Evolutionary conservation across 179 eudicot genomes (phyloP), one percentile per base, ranked within the genome.

Genomic region (Beta corolliflora): DNA sequence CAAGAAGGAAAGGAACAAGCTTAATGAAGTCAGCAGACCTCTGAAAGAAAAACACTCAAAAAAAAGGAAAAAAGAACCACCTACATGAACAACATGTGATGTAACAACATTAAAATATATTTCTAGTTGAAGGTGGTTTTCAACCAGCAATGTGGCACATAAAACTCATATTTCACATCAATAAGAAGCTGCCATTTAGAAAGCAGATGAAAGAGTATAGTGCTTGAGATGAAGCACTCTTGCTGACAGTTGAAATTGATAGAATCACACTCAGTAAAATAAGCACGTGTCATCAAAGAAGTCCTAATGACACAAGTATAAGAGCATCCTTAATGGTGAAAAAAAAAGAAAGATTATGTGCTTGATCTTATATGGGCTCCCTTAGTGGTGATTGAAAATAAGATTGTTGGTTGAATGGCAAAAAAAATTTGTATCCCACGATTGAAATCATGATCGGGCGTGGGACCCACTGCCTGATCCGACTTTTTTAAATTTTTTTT

Each of bases 111-210:
- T 65, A 52, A 54, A 66, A 44, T 19, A 65, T 31, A 48, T 13
- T 19, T 19, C 53, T 9, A 46, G 23, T 36, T 13, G 4, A 46
- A 73, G 31, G 5, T 13, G 11, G 6, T 1, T 72, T 72, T 19
- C 58, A 18, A 31, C 23, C 50, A 53, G 56, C 5, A 7, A 41
- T 73, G 10, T 31, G 19, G 59, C 5, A 61, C 15, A 60, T 25
- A 80, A 58, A 71, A 45, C n/a, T 63, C 73, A 71, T 18, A 77
- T 65, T 65, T 65, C 75, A 73, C 31, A 69, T n/a, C 44, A 25
- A 73, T 63, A 65, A 25, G 45, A 65, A 65, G 16, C 23, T 53
- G 10, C n/a, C 9, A 76, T 16, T 76, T 54, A 56, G 13, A 13
- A 23, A 48, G 8, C 3, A 52, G 66, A 9, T 68, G 46, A 4